Evolutionary conservation across 768 basidiomycete species (phyloP), one percentile per base, ranked within the genome.

Genomic region (Mycena filopes): DNA sequence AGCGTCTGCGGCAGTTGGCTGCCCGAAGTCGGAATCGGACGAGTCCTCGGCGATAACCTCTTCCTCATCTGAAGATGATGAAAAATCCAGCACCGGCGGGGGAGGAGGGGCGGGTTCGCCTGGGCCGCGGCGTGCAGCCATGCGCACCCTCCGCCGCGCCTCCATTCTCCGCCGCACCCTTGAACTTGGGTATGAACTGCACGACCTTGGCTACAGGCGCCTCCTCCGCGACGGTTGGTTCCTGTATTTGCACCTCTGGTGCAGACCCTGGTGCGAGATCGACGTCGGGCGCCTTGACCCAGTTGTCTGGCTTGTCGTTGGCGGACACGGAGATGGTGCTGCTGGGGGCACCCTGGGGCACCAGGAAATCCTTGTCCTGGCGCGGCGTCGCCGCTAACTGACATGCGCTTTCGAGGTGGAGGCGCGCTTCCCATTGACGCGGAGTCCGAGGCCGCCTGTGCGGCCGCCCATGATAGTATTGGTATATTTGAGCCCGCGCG

Each of bases 111-210:
- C 71, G 4, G 79, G 72, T 2, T 76, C 78, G 21, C 73, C 76
- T 12, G 80, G 80, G n/a, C 74, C 83, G 63, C 83, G 78, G 15
- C 91, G 85, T 6, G 89, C 89, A 42, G 85, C 86, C 81, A 95
- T 86, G 15, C 93, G 83, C 42, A 84, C 76, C 59, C 84, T 83
- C 26, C 94, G 78, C 18, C 93, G 81, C 5, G 84, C 87, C 67
- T 94, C 94, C 93, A 94, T 94, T n/a, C 74, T 95, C 92, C n/a
- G 87, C 93, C 0, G 91, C 90, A 10, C 91, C 89, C 68, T 88
- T 91, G 79, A 95, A 94, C 54, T 86, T 89, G 20, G 93, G 93
- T 26, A 91, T 81, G 70, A 93, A 94, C 56, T 84, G 87, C 7
- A 84, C 78, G 15, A 79, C 84, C 65, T 86, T 89, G 15, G 82